These are phyloP conservation scores for Otatea glauca DNA, from an alignment of 176 grass and related monocot genomes.

Conservation along the genomic window DNA sequence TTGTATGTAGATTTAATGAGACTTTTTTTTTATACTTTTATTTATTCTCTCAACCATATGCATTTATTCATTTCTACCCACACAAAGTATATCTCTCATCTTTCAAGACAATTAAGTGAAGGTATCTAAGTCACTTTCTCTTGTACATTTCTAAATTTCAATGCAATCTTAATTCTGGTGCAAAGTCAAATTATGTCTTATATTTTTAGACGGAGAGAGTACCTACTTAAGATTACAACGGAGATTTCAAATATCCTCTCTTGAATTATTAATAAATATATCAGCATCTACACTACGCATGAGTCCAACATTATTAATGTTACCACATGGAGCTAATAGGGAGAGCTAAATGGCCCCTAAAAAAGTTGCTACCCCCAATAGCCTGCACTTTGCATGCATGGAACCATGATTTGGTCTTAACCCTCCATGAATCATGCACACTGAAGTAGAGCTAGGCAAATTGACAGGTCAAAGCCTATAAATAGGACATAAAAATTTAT, in stretches of 20 bases:
- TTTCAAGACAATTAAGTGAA: no score
- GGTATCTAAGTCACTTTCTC: no score
- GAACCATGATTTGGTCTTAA: background rate
- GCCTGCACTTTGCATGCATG: conserved; percentile 1
- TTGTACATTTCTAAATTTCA: no score
- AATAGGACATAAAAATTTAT: background rate
- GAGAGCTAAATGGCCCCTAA: background rate
- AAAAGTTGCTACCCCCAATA: background rate
- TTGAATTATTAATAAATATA: background rate
- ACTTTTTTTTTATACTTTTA: no score
- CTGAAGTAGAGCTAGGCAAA: background rate
- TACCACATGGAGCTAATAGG: conserved; percentile 23
- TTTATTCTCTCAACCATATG: no score
- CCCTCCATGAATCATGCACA: conserved; percentile 3
- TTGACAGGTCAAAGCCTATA: conserved; percentile 30
- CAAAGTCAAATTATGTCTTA: no score
- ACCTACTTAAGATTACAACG: background rate
- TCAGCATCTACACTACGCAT: background rate
- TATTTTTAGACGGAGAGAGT: no score
- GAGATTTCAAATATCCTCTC: background rate
- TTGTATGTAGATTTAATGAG: no score
- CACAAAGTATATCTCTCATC: no score
- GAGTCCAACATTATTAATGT: conserved; percentile 9
- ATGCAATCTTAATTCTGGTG: no score
- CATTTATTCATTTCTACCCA: no score